phyloP scores from a whole-genome alignment of 768 basidiomycete species.

The Phlebiopsis flavidoalba region DNA sequence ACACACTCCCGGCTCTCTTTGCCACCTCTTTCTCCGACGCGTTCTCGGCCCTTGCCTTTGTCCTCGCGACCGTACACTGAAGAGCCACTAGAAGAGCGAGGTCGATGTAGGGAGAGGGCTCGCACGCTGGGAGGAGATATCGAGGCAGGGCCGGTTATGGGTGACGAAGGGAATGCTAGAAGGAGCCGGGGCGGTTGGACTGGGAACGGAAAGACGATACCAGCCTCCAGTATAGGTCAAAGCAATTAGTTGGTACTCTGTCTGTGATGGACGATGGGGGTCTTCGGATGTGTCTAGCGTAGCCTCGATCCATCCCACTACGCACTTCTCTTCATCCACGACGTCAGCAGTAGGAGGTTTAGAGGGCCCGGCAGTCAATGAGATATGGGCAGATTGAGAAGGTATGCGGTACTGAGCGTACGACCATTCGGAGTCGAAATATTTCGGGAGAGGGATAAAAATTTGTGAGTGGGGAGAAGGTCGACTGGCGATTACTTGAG shows the following conservation, averaged over 20 bases:
- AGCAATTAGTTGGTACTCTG: conserved; percentile 75
- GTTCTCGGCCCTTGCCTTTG: conserved; percentile 53
- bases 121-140: conserved; percentile 35
- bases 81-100: conserved; percentile 50
- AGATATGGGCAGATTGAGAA: conserved; percentile 76
- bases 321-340: conserved; percentile 79
- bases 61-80: conserved; percentile 43
- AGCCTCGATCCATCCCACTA: conserved; percentile 79
- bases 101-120: conserved; percentile 32
- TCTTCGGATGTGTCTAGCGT: conserved; percentile 32
- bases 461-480: conserved; percentile 73
- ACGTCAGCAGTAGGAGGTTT: conserved; percentile 52
- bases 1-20: conserved; percentile 63
- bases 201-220: conserved; percentile 75
- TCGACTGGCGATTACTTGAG: conserved; percentile 76
- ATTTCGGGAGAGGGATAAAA: conserved; percentile 83
- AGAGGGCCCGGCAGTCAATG: conserved; percentile 62
- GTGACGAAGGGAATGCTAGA: conserved; percentile 18
- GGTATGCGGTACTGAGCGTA: conserved; percentile 92
- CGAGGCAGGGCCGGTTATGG: conserved; percentile 14
- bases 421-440: conserved; percentile 96
- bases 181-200: conserved; percentile 22
- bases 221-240: conserved; percentile 89
- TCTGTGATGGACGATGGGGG: conserved; percentile 17
- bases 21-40: conserved; percentile 49